Conservation (phyloP, 345 rosid species). For the Microthlaspi erraticum region DNA sequence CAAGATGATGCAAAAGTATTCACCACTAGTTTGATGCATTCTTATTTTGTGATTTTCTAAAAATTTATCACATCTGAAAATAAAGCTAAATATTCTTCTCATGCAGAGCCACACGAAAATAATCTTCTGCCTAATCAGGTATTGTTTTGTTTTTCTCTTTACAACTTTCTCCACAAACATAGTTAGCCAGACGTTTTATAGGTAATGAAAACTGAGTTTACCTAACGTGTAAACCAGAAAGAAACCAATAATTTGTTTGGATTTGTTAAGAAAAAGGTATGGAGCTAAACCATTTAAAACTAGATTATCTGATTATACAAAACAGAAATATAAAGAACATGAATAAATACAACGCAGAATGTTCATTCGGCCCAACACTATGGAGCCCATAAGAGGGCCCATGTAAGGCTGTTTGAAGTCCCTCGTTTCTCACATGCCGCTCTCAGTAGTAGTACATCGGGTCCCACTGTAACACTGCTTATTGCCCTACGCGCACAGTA, state of each 20-base stretch:
- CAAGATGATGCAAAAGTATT: slow-evolving; percentile 6
- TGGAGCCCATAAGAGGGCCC: slow-evolving; percentile 7
- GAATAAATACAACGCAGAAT: neutral
- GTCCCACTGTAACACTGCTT: neutral
- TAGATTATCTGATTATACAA: neutral
- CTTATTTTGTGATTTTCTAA: neutral
- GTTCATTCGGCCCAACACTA: neutral
- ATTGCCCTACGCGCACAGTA: neutral
- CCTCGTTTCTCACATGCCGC: neutral
- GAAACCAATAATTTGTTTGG: neutral
- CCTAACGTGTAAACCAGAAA: slow-evolving; percentile 13
- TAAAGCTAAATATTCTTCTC: neutral
- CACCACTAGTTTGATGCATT: slow-evolving; percentile 9
- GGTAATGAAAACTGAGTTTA: slow-evolving; percentile 29
- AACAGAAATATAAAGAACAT: neutral
- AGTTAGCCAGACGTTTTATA: slow-evolving; percentile 2
- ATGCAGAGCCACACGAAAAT: slow-evolving; percentile 18
- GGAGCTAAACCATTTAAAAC: neutral
- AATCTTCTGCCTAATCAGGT: slow-evolving; percentile 4
- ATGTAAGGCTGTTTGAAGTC: slow-evolving; percentile 1
- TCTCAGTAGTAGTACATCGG: neutral
- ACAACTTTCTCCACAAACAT: slow-evolving; percentile 23
- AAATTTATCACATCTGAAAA: neutral
- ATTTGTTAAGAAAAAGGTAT: neutral
- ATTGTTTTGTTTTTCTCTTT: neutral